A percentile compares a stretch with the other conserved stretches of the same genome.
Evolutionary conservation across 1,139 yeast species (phyloP).

Genomic region (Saccharomycopsis hybrid): DNA sequence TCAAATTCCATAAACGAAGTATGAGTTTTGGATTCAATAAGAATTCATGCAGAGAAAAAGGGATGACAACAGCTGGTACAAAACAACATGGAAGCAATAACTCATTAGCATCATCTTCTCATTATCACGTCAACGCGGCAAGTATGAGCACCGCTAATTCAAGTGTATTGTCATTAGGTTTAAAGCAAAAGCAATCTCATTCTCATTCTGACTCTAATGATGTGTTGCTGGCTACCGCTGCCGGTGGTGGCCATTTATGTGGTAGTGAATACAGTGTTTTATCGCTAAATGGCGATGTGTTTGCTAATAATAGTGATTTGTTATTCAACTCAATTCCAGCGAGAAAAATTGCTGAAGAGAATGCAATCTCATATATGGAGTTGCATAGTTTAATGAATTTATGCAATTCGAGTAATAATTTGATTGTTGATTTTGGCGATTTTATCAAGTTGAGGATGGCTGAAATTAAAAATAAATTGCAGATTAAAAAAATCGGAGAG

Average conservation of each 20-base stretch:
- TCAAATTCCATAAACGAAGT: slow-evolving; percentile 14
- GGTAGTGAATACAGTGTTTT: background rate
- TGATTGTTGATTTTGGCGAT: slow-evolving; percentile 19
- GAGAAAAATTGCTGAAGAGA: slow-evolving; percentile 12
- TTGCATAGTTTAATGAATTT: slow-evolving; percentile 17
- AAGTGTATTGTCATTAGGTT: background rate
- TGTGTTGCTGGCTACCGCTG: background rate
- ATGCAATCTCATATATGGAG: slow-evolving; percentile 11
- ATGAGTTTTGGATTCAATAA: slow-evolving; percentile 6
- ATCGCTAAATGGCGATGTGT: background rate
- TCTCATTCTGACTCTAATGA: no score
- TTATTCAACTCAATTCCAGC: slow-evolving; percentile 18
- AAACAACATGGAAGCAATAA: background rate
- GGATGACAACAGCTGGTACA: background rate
- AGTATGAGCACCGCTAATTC: slow-evolving; percentile 2
- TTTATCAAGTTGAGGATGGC: slow-evolving; percentile 13
- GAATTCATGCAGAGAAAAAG: background rate
- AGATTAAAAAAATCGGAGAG: slow-evolving; percentile 36
- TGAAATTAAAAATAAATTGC: slow-evolving; percentile 22
- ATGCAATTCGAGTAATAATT: slow-evolving; percentile 16
- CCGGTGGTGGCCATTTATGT: background rate
- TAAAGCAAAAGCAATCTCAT: background rate
- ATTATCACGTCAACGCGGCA: background rate
- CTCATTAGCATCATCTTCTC: slow-evolving; percentile 1
- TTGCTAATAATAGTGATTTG: background rate